Conservation (phyloP, 441 rosid species). For the California macrophylla region DNA sequence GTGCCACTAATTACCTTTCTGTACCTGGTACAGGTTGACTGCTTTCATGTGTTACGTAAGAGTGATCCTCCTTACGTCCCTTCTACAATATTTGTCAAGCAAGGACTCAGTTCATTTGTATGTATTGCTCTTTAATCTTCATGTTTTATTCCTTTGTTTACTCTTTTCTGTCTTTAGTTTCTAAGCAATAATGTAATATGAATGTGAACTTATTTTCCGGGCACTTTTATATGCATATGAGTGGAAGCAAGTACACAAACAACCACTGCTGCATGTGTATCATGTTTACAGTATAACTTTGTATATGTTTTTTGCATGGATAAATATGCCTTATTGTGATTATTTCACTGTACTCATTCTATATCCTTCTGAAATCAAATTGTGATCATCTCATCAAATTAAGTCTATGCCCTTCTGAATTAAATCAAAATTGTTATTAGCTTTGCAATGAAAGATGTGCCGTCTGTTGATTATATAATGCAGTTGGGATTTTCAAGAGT, state of each 20-base stretch:
- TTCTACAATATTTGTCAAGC: conserved; percentile 68
- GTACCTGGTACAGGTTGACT: conserved; percentile 62
- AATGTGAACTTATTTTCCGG: background rate
- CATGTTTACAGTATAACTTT: background rate
- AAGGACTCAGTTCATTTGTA: conserved; percentile 92
- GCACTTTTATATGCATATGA: too few species aligned
- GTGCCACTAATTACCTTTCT: conserved; percentile 12
- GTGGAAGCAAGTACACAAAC: background rate
- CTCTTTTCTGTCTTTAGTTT: conserved; percentile 7
- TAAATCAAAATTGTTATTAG: background rate
- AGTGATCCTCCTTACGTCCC: conserved; percentile 92
- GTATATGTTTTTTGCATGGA: background rate
- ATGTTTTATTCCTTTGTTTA: conserved; percentile 10
- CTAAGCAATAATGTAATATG: background rate
- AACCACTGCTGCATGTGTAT: background rate
- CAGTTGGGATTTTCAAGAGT: background rate
- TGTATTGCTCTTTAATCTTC: conserved; percentile 21
- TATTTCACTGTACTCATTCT: background rate
- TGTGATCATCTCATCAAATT: background rate
- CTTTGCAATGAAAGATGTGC: background rate
- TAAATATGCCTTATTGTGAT: background rate
- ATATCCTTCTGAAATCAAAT: background rate
- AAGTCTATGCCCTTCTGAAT: background rate
- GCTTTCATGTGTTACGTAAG: conserved; percentile 95
- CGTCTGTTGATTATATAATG: background rate